Evolutionary conservation across 495 filamentous ascomycete genomes (phyloP), one percentile per base, ranked within the genome.

Genomic region (Penicillium macrosclerotiorum): DNA sequence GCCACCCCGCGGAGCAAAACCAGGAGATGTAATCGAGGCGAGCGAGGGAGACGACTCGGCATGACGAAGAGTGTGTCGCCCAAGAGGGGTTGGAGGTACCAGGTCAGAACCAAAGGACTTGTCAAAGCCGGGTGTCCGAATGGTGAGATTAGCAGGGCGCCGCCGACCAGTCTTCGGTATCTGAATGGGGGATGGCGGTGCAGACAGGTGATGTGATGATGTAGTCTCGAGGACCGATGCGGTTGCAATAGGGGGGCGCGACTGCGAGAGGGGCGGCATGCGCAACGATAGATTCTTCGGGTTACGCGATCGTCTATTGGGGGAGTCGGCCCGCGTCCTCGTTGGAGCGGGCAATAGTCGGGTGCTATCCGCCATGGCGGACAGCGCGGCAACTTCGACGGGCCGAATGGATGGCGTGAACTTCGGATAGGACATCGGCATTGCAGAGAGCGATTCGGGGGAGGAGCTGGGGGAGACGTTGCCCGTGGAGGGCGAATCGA

Each of bases 281-380:
- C 93, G 89, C 45, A 97, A 79, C 1, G 90, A 95, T 4, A 98
- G 74, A 37, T 92, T 92, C 64, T 98, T 98, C 57, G 92, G 83
- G 64, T 98, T 98, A 38, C 90, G 85, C 22, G 82, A 78, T 61
- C 89, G 85, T 60, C 79, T 78, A 22, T 83, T 75, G 2, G 90
- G 88, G 4, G 83, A 85, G 35, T 69, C 66, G 3, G 71, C 60
- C 8, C 72, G 68, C 37, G 52, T 42, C 17, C 49, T 75, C 60
- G 42, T 76, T 16, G 79, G 68, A 51, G 69, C 46, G 1, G 57
- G 60, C 25, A 60, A 49, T 42, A 57, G 49, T 23, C 54, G 55
- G 9, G 71, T 49, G 50, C 56, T 54, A 16, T 65, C 46, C 8
- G 45, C 37, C 51, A 50, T 58, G n/a, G 41, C 45, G 25, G 52